Evolutionary conservation across 2,329 filamentous ascomycete genomes (phyloP).

Genomic region (Daldinia sp.): DNA sequence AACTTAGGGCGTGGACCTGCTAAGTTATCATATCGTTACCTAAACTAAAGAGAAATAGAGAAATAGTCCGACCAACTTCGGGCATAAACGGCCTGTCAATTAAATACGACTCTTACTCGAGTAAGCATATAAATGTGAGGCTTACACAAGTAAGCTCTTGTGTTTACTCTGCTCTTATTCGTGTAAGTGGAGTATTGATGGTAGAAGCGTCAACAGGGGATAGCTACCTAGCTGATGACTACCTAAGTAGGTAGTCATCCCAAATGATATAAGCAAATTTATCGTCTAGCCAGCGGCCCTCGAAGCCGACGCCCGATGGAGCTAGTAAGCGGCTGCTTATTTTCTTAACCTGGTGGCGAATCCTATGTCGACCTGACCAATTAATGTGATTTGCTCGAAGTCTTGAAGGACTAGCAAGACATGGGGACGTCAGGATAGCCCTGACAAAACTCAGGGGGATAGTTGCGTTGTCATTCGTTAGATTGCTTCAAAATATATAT

Average conservation of each 20-base stretch:
- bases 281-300: not conserved
- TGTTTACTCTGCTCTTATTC: not conserved
- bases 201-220: not conserved
- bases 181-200: not conserved
- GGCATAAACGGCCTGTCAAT: not conserved
- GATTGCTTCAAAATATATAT: not conserved
- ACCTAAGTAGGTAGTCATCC: not conserved
- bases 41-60: not conserved
- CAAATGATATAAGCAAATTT: not conserved
- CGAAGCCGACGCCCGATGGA: not conserved
- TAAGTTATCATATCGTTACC: not conserved
- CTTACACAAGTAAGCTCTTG: not conserved
- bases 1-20: not conserved
- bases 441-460: not conserved
- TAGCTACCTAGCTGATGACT: not conserved
- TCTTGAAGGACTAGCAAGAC: not conserved
- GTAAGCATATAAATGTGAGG: not conserved
- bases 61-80: not conserved
- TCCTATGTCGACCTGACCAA: not conserved
- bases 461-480: not conserved
- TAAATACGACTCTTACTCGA: not conserved
- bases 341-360: not conserved
- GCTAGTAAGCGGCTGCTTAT: slow-evolving; percentile 1
- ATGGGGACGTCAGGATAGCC: too few relatives aligned
- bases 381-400: not conserved